phyloP scores from a whole-genome alignment of 1,284 basidiomycete species.

The Trametes polyzona region DNA sequence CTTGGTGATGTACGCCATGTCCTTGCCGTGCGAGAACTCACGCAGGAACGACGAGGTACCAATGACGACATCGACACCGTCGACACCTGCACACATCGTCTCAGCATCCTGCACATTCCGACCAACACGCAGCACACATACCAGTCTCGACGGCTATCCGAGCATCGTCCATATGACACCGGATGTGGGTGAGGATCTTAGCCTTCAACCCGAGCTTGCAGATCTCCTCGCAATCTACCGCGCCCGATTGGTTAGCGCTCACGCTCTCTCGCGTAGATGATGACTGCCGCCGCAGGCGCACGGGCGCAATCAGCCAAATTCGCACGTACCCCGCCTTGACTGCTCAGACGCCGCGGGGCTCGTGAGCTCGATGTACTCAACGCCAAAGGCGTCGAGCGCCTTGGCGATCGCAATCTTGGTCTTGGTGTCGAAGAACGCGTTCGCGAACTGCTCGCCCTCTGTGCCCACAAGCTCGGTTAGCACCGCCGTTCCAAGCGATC shows the following conservation, averaged over 20 bases:
- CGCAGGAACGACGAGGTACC: conserved; percentile 99
- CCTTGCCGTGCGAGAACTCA: conserved; percentile 99
- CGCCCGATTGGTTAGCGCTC: conserved; percentile 10
- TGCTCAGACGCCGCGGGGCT: conserved; percentile 98
- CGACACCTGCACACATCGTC: conserved; percentile 73
- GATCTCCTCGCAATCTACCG: conserved; percentile 95
- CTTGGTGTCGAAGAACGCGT: conserved; percentile 99
- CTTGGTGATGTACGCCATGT: conserved; percentile 99
- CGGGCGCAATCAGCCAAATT: background rate
- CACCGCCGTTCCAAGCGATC: conserved; percentile 1
- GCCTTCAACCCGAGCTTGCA: conserved; percentile 98
- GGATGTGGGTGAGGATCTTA: conserved; percentile 98
- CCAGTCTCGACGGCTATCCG: conserved; percentile 98
- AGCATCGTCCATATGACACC: conserved; percentile 99
- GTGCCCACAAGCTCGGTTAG: conserved; percentile 6
- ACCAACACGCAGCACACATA: conserved; percentile 38
- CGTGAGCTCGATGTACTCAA: conserved; percentile 99
- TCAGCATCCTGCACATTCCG: background rate
- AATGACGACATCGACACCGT: conserved; percentile 99
- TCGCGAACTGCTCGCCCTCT: conserved; percentile 99
- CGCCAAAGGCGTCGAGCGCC: conserved; percentile 96
- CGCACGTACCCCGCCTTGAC: conserved; percentile 59
- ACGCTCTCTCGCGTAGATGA: background rate
- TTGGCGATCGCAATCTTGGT: conserved; percentile 99
- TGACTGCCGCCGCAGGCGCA: background rate